Conservation (phyloP, 495 filamentous ascomycete genomes). For the Xylaria acuta region DNA sequence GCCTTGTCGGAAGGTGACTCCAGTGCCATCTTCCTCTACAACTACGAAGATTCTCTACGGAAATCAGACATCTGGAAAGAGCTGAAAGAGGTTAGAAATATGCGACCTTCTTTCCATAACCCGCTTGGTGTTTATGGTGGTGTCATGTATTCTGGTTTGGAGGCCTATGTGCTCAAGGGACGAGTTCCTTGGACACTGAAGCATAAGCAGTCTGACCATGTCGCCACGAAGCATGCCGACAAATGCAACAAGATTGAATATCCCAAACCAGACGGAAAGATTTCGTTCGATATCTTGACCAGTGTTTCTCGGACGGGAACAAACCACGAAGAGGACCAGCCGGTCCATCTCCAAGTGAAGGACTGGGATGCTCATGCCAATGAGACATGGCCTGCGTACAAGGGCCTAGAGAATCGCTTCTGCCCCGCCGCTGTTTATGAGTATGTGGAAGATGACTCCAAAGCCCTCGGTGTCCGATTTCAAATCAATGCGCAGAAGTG, state of each 20-base stretch:
- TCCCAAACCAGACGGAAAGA: conserved; percentile 91
- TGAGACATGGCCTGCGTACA: conserved; percentile 82
- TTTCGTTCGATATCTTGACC: conserved; percentile 95
- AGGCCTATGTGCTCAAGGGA: conserved; percentile 87
- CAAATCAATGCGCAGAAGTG: conserved; percentile 99
- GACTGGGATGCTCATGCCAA: conserved; percentile 91
- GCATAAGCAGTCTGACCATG: conserved; percentile 76
- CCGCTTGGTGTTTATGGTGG: conserved; percentile 87
- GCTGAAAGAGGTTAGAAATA: conserved; percentile 93
- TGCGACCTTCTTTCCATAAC: conserved; percentile 90
- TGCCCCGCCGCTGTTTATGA: conserved; percentile 99
- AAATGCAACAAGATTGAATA: conserved; percentile 90
- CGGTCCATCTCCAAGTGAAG: conserved; percentile 90
- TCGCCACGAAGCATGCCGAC: conserved; percentile 80
- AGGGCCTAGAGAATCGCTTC: conserved; percentile 97
- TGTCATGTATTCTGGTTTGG: conserved; percentile 89
- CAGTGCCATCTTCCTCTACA: conserved; percentile 86
- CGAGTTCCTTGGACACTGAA: conserved; percentile 90
- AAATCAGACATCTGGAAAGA: conserved; percentile 91
- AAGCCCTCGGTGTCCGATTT: conserved; percentile 85
- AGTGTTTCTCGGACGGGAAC: conserved; percentile 93
- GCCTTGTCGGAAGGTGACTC: conserved; percentile 68
- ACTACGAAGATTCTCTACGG: conserved; percentile 92
- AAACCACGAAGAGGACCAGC: conserved; percentile 99
- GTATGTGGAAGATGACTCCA: conserved; percentile 89